Conservation (phyloP, 2,329 filamentous ascomycete genomes). For the Xylariales sp. region DNA sequence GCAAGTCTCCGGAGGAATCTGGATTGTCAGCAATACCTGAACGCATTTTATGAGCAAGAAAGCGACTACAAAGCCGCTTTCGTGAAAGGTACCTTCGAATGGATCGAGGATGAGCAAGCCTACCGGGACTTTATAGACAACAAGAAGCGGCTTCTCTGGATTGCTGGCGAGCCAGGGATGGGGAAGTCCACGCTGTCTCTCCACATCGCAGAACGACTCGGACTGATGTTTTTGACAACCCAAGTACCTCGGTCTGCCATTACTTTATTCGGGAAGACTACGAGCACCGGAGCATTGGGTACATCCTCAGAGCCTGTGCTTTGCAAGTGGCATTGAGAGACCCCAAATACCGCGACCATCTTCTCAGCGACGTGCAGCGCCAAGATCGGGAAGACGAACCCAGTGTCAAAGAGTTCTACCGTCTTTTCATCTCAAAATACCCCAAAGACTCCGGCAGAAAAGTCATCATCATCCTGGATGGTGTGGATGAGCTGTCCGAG, state of each 20-base stretch:
- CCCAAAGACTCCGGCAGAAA: neutral
- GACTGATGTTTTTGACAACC: neutral
- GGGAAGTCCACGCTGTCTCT: conserved; percentile 5
- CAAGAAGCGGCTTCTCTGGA: neutral
- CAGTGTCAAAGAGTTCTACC: neutral
- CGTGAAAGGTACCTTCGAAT: conserved; percentile 1
- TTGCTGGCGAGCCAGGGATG: conserved; percentile 1
- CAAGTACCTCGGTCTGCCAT: neutral
- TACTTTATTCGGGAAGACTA: conserved; percentile 3
- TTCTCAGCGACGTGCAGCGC: neutral
- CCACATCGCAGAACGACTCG: neutral
- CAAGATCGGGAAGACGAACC: neutral
- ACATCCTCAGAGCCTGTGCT: neutral
- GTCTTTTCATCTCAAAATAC: neutral
- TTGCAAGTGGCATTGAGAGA: neutral
- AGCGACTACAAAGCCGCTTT: neutral
- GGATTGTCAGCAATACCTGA: neutral
- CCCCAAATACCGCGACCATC: neutral
- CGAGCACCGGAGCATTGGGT: neutral
- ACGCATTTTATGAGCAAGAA: neutral
- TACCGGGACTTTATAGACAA: neutral
- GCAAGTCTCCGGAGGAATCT: neutral
- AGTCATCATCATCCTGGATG: conserved; percentile 1
- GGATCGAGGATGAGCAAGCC: neutral
- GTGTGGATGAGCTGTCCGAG: neutral